These are phyloP conservation scores for Phytopythium delawarense DNA, from an alignment of 352 stramenopile genomes.

Conservation along the genomic window DNA sequence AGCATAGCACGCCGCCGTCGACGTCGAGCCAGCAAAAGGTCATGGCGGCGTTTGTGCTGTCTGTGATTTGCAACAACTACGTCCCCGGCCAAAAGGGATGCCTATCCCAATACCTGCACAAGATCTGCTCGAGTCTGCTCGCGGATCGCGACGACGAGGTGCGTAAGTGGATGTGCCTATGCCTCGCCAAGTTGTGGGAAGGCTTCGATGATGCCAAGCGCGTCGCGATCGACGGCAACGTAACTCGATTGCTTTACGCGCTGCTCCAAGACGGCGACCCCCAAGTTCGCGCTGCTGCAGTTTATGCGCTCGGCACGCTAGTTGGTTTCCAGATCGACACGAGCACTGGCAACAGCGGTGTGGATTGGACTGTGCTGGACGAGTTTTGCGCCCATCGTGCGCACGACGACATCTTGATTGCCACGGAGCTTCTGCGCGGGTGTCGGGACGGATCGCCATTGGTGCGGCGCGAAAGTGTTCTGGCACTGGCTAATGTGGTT, in stretches of 20 bases:
- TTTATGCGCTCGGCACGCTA: constrained; percentile 92
- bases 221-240: constrained; percentile 76
- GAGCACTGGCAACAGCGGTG: constrained; percentile 38
- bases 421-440: constrained; percentile 57
- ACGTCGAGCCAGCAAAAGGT: constrained; percentile 84
- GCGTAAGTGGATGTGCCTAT: constrained; percentile 88
- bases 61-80: constrained; percentile 93
- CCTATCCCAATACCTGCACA: constrained; percentile 87
- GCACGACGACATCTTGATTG: constrained; percentile 65
- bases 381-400: constrained; percentile 57
- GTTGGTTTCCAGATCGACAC: constrained; percentile 81
- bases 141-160: constrained; percentile 62
- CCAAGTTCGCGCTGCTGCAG: constrained; percentile 90
- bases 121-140: constrained; percentile 68
- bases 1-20: background rate
- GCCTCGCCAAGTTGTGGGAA: constrained; percentile 94
- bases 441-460: constrained; percentile 82
- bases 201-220: constrained; percentile 88
- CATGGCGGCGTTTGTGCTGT: constrained; percentile 95
- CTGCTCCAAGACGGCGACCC: constrained; percentile 84
- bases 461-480: constrained; percentile 75
- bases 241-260: constrained; percentile 80
- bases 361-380: constrained; percentile 45
- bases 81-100: constrained; percentile 91
- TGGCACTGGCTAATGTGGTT: constrained; percentile 82